Base-by-base conservation (phyloP, 495 filamentous ascomycete genomes). In the Penicillium lividum region DNA sequence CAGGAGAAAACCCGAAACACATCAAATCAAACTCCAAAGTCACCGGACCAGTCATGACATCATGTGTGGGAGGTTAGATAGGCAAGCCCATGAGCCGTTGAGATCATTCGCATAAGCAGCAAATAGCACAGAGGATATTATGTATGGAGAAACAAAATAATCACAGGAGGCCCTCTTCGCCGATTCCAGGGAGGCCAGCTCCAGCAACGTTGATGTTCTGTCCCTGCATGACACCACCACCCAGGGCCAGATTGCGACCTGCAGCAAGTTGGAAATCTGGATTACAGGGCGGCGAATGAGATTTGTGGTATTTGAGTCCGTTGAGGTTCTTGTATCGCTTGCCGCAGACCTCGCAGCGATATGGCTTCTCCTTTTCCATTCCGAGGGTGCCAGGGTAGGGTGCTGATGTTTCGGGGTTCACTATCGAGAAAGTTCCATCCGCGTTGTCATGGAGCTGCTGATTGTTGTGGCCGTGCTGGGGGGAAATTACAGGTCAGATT, bases 241-340 rank as follows among this genome's bases (percentile, higher is more conserved):
- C 77, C 49, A 74, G 68, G 40, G 70, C 70, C 42, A 80, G 54
- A 52, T 72, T 72, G 60, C 73, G 76, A 52, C 73, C 70, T 56
- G 65, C 71, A 50, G 63, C 71, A 64, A 79, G 68, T 54, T 79
- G 76, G 63, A 80, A 74, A 44, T 83, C 82, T 5, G 76, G 74
- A 59, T 78, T 78, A 67, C 90, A 93, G 57, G 84, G 83, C n/a
- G 87, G 88, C 11, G 89, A 91, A 65, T 93, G 90, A 56, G 86
- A 86, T 69, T 92, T 92, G 78, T 93, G 90, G 66, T 96, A 96
- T 84, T 96, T 96, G 13, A 96, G 82, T 13, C 91, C 91, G 69
- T 99, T 99, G 50, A 99, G 73, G 68, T 99, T 99, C 86, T 99
- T 99, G 79, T 99, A 99, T 27, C 94, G 87, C 78, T 99, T 99